phyloP scores from a whole-genome alignment of 164 flowering plant genomes.

The Santalum album region DNA sequence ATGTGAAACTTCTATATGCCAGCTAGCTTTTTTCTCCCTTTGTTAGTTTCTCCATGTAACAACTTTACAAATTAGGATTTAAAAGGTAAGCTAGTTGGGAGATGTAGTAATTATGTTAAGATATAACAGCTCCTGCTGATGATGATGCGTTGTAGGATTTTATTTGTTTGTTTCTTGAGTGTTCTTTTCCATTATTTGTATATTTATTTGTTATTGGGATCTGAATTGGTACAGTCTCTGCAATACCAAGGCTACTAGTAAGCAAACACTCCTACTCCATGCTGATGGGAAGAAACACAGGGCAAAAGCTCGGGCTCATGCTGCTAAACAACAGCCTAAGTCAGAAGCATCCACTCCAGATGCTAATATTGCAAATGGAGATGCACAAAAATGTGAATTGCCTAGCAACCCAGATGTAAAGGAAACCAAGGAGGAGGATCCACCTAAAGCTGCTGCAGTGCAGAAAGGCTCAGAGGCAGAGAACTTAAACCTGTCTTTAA shows the following conservation, averaged over 20 bases:
- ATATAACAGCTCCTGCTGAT: too few relatives aligned
- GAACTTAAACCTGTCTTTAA: slow-evolving; percentile 24
- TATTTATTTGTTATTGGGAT: too few relatives aligned
- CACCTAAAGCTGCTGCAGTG: slow-evolving; percentile 11
- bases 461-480: slow-evolving; percentile 14
- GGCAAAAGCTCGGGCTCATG: slow-evolving; percentile 83
- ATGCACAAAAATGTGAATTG: slow-evolving; percentile 14
- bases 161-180: neutral
- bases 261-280: slow-evolving; percentile 76
- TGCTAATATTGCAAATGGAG: slow-evolving; percentile 15
- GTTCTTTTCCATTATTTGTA: neutral
- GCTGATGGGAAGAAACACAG: slow-evolving; percentile 95
- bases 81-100: too few relatives aligned
- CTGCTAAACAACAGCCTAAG: slow-evolving; percentile 47
- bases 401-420: slow-evolving; percentile 8
- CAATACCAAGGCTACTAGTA: slow-evolving; percentile 75
- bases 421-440: slow-evolving; percentile 23
- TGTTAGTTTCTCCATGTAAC: too few relatives aligned
- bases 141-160: neutral
- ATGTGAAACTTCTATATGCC: neutral
- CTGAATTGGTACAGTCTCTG: slow-evolving; percentile 53
- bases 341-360: slow-evolving; percentile 31
- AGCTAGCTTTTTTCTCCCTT: neutral
- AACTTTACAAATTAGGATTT: too few relatives aligned
- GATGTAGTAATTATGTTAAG: too few relatives aligned